Evolutionary conservation across 352 stramenopile genomes (phyloP).

Genomic region (Paralagenidium karlingii): DNA sequence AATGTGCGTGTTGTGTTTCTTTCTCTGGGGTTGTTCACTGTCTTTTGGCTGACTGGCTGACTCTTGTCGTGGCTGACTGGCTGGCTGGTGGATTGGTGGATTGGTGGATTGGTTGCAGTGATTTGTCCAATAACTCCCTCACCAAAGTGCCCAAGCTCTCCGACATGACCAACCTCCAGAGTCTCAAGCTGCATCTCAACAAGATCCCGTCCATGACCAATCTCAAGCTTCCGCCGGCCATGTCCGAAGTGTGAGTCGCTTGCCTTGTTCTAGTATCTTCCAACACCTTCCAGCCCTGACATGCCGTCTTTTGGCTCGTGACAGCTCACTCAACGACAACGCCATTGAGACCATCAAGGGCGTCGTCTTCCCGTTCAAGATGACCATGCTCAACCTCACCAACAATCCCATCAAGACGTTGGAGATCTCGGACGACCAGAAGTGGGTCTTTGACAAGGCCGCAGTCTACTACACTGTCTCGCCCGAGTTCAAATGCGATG

Average conservation of each 20-base stretch:
- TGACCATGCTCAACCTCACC: constrained; percentile 37
- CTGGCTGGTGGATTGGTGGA: too few species aligned
- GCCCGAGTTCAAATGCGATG: too few species aligned
- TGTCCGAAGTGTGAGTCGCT: too few species aligned
- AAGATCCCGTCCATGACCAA: too few species aligned
- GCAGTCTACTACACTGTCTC: too few species aligned
- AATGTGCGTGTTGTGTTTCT: constrained; percentile 18
- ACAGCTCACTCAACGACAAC: constrained; percentile 42
- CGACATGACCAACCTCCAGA: constrained; percentile 30
- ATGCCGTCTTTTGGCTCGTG: not conserved
- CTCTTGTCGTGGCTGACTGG: too few species aligned
- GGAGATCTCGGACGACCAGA: constrained; percentile 40
- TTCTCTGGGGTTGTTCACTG: not conserved
- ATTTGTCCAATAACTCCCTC: constrained; percentile 11
- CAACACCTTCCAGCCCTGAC: not conserved
- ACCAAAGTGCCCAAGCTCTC: constrained; percentile 15
- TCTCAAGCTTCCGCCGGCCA: too few species aligned
- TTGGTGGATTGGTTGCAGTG: constrained; percentile 2
- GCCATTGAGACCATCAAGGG: constrained; percentile 35
- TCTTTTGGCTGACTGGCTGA: not conserved
- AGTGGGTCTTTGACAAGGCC: constrained; percentile 20
- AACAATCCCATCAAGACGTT: constrained; percentile 38
- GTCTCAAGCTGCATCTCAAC: constrained; percentile 28
- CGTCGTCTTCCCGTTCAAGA: constrained; percentile 32
- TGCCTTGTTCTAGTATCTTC: constrained; percentile 11